Evolutionary conservation across 805 yeast species (phyloP).

Genomic region (Ogataea kodamae): DNA sequence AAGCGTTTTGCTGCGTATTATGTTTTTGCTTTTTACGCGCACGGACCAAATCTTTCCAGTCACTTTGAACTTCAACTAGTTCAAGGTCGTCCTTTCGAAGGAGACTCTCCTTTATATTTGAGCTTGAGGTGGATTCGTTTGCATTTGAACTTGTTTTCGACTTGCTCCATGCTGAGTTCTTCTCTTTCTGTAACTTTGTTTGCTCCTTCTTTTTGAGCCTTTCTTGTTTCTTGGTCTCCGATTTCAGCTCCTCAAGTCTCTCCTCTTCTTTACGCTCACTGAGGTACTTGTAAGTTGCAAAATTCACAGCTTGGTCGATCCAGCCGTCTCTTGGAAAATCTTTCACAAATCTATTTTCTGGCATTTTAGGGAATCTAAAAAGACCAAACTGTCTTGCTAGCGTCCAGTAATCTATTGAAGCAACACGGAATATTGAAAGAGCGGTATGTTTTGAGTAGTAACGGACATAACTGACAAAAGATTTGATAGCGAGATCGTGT

Average conservation of each 20-base stretch:
- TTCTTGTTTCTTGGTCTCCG: slow-evolving; percentile 37
- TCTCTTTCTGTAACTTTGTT: slow-evolving; percentile 43
- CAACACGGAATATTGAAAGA: slow-evolving; percentile 77
- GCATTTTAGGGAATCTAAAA: slow-evolving; percentile 88
- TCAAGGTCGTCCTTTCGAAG: slow-evolving; percentile 20
- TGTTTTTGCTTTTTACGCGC: slow-evolving; percentile 59
- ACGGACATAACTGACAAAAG: slow-evolving; percentile 79
- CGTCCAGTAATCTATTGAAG: slow-evolving; percentile 65
- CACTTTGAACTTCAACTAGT: slow-evolving; percentile 49
- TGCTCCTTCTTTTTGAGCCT: slow-evolving; percentile 37
- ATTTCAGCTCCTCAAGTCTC: slow-evolving; percentile 57
- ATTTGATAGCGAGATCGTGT: slow-evolving; percentile 74
- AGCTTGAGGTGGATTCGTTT: slow-evolving; percentile 33
- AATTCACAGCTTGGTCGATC: slow-evolving; percentile 57
- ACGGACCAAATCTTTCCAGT: slow-evolving; percentile 84
- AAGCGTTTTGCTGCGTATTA: slow-evolving; percentile 48
- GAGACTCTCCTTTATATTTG: not conserved
- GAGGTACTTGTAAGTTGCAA: slow-evolving; percentile 62
- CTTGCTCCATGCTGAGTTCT: slow-evolving; percentile 79
- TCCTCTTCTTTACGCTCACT: slow-evolving; percentile 62
- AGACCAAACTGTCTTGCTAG: slow-evolving; percentile 77
- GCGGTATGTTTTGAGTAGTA: slow-evolving; percentile 89
- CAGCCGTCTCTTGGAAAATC: slow-evolving; percentile 70
- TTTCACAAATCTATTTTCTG: slow-evolving; percentile 63
- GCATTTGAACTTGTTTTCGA: slow-evolving; percentile 36